These are phyloP conservation scores for Lichtheimia ramosa DNA, from an alignment of 371 early-diverging fungal species.

Conservation along the genomic window DNA sequence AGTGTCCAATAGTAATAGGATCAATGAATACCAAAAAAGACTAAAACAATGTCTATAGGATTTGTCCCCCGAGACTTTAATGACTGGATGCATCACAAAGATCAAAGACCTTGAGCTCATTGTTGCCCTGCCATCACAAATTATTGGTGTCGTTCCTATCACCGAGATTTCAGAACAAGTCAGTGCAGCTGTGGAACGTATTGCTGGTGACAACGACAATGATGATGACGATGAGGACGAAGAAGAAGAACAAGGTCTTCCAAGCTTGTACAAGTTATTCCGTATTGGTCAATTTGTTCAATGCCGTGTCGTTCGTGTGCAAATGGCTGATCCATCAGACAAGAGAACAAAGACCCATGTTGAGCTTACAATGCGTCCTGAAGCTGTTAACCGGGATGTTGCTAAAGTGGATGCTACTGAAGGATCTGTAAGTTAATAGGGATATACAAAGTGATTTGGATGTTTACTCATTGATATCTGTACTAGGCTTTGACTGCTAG, in stretches of 20 bases:
- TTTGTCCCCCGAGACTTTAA: slow-evolving; percentile 69
- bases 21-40: background rate
- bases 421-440: slow-evolving; percentile 53
- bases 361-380: slow-evolving; percentile 74
- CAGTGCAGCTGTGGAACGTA: slow-evolving; percentile 63
- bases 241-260: slow-evolving; percentile 36
- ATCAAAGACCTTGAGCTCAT: slow-evolving; percentile 81
- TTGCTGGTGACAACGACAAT: slow-evolving; percentile 58
- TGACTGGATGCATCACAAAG: slow-evolving; percentile 78
- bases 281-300: slow-evolving; percentile 75
- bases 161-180: slow-evolving; percentile 74
- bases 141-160: slow-evolving; percentile 76
- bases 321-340: slow-evolving; percentile 33
- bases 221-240: slow-evolving; percentile 36
- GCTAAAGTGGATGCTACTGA: slow-evolving; percentile 50
- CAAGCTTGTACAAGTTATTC: slow-evolving; percentile 62
- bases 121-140: slow-evolving; percentile 77
- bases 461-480: background rate
- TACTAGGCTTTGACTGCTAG: slow-evolving; percentile 60
- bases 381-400: slow-evolving; percentile 61
- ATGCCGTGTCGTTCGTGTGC: slow-evolving; percentile 59
- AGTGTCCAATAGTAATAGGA: background rate
- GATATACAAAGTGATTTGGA: background rate
- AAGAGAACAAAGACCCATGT: slow-evolving; percentile 52
- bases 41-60: slow-evolving; percentile 28